phyloP scores from a whole-genome alignment of 768 basidiomycete species.

The Tricholoma hemisulphureum region DNA sequence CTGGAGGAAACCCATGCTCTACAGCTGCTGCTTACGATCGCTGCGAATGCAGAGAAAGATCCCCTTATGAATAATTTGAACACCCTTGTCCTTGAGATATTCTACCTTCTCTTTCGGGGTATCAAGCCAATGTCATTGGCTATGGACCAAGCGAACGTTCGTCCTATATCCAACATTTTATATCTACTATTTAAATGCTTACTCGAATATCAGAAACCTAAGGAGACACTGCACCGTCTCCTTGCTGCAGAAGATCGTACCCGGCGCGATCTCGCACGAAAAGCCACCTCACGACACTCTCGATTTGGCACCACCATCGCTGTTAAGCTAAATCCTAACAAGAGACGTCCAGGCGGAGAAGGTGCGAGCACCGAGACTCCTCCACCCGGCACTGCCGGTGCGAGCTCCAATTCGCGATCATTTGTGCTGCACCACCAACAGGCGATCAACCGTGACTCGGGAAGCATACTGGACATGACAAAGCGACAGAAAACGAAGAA shows the following conservation, averaged over 20 bases:
- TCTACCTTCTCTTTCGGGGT: constrained; percentile 86
- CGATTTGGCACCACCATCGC: constrained; percentile 95
- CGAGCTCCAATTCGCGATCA: constrained; percentile 41
- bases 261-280: constrained; percentile 54
- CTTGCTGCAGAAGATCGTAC: constrained; percentile 73
- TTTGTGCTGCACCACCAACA: constrained; percentile 84
- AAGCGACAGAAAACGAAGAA: constrained; percentile 63
- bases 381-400: constrained; percentile 18
- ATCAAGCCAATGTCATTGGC: constrained; percentile 60
- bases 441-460: constrained; percentile 68
- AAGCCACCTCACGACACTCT: constrained; percentile 77
- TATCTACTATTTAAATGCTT: constrained; percentile 8
- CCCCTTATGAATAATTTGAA: constrained; percentile 85
- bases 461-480: constrained; percentile 66
- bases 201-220: constrained; percentile 52
- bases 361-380: constrained; percentile 19
- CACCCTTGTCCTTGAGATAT: constrained; percentile 86
- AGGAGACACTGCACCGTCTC: constrained; percentile 67
- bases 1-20: constrained; percentile 72
- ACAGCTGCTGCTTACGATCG: constrained; percentile 80
- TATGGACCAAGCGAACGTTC: constrained; percentile 64
- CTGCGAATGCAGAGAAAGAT: constrained; percentile 73
- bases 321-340: constrained; percentile 66
- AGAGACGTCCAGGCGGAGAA: constrained; percentile 27
- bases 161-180: constrained; percentile 4